These are phyloP conservation scores for barrel medic (Medicago truncatula) DNA, from an alignment of 306 rosid genomes.

Conservation along the genomic window MtrunA17r5.0-ANR NC_053048.1:8481001-8481500, in stretches of 20 bases:
- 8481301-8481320: constrained; percentile 33
- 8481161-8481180: background rate
- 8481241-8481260: constrained; percentile 14
- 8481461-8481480: no score
- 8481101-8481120: constrained; percentile 2
- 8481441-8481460: no score
- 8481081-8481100: background rate
- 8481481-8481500: no score
- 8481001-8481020: no score
- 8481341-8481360: constrained; percentile 51
- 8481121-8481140: background rate
- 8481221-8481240: constrained; percentile 41
- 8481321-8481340: constrained; percentile 47
- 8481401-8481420: constrained; percentile 24
- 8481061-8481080: no score
- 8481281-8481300: constrained; percentile 31
- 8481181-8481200: constrained; percentile 31
- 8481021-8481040: no score
- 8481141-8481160: constrained; percentile 25
- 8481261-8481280: constrained; percentile 47
- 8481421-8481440: constrained; percentile 10
- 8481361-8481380: constrained; percentile 37
- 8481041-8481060: no score
- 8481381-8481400: constrained; percentile 18
- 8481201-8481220: constrained; percentile 22